A percentile compares a stretch with the other conserved stretches of the same genome.
Conservation (phyloP, 2,329 filamentous ascomycete genomes). For the Colletotrichum limetticola region DNA sequence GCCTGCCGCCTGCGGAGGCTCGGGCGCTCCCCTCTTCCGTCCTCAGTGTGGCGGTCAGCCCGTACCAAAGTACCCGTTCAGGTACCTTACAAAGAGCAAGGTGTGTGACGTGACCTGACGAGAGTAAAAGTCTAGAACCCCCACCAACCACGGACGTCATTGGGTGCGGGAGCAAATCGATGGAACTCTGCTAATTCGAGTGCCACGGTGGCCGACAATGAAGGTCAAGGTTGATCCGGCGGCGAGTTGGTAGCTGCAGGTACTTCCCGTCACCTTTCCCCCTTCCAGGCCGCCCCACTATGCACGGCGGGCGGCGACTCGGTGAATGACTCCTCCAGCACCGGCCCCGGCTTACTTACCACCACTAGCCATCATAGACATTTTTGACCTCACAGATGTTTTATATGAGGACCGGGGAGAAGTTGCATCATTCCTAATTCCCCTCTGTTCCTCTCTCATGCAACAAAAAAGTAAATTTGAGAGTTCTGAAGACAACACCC, state of each 20-base stretch:
- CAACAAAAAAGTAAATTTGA: not conserved
- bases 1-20: conserved; percentile 7
- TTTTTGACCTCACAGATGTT: not conserved
- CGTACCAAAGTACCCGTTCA: not conserved
- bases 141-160: conserved; percentile 22
- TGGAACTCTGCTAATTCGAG: not conserved
- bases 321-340: conserved; percentile 27
- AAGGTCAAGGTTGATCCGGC: not conserved
- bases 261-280: not conserved
- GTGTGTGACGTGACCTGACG: not conserved
- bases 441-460: not conserved
- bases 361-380: conserved; percentile 10
- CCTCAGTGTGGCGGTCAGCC: conserved; percentile 21
- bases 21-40: conserved; percentile 7
- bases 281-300: not conserved
- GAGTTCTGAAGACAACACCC: not conserved
- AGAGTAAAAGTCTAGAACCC: not conserved
- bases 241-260: conserved; percentile 2
- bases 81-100: not conserved
- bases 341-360: not conserved
- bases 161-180: conserved; percentile 2
- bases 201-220: not conserved
- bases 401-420: not conserved
- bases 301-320: not conserved
- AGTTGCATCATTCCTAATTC: not conserved